Conservation (phyloP, 768 basidiomycete genomes). For the Mycena filopes region DNA sequence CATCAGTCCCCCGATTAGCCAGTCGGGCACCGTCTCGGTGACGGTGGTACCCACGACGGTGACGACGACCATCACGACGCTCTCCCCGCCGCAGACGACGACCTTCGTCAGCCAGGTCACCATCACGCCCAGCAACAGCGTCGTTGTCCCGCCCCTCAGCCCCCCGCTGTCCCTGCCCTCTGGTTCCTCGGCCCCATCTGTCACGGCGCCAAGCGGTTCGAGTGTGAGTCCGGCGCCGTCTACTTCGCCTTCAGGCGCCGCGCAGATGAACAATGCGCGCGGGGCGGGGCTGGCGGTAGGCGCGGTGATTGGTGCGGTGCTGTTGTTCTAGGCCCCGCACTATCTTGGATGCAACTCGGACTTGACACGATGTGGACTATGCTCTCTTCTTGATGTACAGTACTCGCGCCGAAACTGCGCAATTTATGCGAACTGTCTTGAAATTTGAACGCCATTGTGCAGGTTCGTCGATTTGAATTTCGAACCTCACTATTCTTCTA, state of each 20-base stretch:
- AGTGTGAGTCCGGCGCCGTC: background rate
- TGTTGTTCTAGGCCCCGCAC: constrained; percentile 4
- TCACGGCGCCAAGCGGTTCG: background rate
- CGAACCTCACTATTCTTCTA: too few species aligned
- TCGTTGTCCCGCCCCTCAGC: constrained; percentile 1
- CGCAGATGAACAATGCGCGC: background rate
- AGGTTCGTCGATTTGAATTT: too few species aligned
- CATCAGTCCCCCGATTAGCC: background rate
- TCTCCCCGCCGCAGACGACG: constrained; percentile 23
- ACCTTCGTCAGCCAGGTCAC: constrained; percentile 14
- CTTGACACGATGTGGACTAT: too few species aligned
- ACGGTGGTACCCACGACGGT: background rate
- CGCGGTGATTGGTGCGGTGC: constrained; percentile 1
- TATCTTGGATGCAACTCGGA: too few species aligned
- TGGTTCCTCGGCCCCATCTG: background rate
- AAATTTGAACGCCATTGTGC: too few species aligned
- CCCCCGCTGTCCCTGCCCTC: background rate
- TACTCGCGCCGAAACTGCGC: too few species aligned
- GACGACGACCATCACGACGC: constrained; percentile 14
- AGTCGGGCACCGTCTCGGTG: too few species aligned
- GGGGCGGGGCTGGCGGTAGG: background rate
- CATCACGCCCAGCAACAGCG: background rate
- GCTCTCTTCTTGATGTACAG: too few species aligned
- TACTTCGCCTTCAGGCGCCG: background rate
- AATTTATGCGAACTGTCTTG: too few species aligned